phyloP scores from a whole-genome alignment of 345 rosid genomes.

The Eucalyptus sp. region DNA sequence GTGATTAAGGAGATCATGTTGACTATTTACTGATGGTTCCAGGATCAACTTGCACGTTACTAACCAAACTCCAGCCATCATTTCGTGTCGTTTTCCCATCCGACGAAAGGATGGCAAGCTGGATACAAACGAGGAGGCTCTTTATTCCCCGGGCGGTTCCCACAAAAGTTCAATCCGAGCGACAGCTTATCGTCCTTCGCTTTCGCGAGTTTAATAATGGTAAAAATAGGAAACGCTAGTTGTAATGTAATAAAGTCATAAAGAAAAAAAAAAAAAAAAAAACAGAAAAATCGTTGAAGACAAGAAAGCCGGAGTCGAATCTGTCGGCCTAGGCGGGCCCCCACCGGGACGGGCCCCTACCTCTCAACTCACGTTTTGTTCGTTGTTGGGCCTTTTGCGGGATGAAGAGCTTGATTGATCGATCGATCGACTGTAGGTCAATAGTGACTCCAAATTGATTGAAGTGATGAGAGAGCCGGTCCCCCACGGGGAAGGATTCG shows the following conservation, averaged over 20 bases:
- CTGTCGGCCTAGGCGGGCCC: background rate
- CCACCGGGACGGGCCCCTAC: background rate
- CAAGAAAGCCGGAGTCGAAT: background rate
- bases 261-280: background rate
- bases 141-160: background rate
- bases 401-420: background rate
- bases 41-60: background rate
- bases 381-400: background rate
- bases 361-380: background rate
- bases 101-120: background rate
- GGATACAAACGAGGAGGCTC: background rate
- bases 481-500: background rate
- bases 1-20: background rate
- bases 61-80: no score
- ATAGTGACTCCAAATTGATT: background rate
- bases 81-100: background rate
- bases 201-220: background rate
- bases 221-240: background rate
- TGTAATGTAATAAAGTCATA: background rate
- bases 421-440: background rate
- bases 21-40: background rate
- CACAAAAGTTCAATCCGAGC: background rate
- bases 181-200: background rate
- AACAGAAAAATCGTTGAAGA: background rate
- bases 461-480: background rate